A percentile compares a stretch with the other conserved stretches of the same genome.
These are phyloP conservation scores for Cicer pinnatifidum DNA, from an alignment of 306 rosid species.

Conservation along the genomic window DNA sequence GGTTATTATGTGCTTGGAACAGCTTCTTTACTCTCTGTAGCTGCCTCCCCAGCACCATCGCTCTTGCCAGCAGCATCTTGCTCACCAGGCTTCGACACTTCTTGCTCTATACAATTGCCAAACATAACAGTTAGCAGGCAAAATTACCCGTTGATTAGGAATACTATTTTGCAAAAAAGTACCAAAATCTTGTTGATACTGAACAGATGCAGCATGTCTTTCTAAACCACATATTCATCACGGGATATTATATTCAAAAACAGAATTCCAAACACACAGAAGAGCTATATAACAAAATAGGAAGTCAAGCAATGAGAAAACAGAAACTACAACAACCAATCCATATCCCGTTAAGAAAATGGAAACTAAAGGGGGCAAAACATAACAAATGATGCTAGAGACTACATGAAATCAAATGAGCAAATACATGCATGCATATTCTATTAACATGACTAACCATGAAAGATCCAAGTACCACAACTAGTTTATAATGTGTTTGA, in stretches of 20 bases:
- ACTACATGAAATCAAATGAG: neutral
- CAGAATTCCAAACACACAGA: neutral
- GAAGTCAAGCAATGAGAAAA: neutral
- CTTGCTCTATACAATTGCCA: conserved; percentile 52
- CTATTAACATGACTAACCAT: neutral
- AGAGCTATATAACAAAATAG: neutral
- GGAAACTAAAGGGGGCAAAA: neutral
- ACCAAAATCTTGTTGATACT: neutral
- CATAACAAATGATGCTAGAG: neutral
- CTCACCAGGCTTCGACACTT: conserved; percentile 63
- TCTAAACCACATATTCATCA: neutral
- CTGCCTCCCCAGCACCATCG: conserved; percentile 44
- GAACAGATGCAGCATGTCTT: neutral
- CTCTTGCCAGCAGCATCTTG: conserved; percentile 40
- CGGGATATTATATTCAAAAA: neutral
- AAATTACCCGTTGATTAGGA: neutral
- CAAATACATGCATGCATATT: neutral
- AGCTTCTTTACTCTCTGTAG: conserved; percentile 67
- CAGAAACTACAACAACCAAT: too few relatives aligned
- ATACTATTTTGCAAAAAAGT: neutral
- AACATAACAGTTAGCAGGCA: conserved; percentile 10
- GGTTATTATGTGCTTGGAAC: conserved; percentile 60
- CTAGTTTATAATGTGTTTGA: neutral
- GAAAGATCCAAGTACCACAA: neutral
- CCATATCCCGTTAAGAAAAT: neutral